phyloP scores from a whole-genome alignment of 768 basidiomycete species.

The Kwoniella europaea region DNA sequence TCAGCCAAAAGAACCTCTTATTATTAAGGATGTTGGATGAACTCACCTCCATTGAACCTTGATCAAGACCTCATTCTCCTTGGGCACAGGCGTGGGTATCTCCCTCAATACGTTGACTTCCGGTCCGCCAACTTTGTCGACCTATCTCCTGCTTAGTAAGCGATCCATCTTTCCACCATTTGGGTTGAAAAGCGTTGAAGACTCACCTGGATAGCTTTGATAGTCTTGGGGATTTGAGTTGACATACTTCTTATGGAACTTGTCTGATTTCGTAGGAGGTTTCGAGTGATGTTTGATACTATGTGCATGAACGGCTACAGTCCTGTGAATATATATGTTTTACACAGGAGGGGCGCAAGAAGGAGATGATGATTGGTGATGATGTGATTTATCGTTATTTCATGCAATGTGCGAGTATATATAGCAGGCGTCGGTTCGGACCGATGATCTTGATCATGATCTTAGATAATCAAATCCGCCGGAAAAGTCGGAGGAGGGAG shows the following conservation, averaged over 20 bases:
- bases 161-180: background rate
- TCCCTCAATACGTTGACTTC: conserved; percentile 65
- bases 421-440: too few species aligned
- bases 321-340: too few species aligned
- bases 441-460: too few species aligned
- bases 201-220: conserved; percentile 67
- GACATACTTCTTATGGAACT: conserved; percentile 11
- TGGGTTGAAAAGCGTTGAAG: too few species aligned
- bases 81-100: conserved; percentile 71
- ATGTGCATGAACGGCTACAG: background rate
- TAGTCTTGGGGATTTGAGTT: conserved; percentile 60
- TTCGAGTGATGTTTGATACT: background rate
- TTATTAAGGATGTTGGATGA: background rate
- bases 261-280: background rate
- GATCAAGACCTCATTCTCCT: conserved; percentile 63
- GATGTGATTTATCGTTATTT: too few species aligned
- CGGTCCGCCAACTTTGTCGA: conserved; percentile 73
- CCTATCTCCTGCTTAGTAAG: conserved; percentile 52
- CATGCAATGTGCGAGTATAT: too few species aligned
- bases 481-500: too few species aligned
- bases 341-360: too few species aligned
- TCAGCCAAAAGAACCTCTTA: background rate
- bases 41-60: conserved; percentile 50
- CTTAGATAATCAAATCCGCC: too few species aligned
- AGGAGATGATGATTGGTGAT: too few species aligned